Conservation (phyloP, 352 stramenopile genomes). For the Phytophthora cryptogea region DNA sequence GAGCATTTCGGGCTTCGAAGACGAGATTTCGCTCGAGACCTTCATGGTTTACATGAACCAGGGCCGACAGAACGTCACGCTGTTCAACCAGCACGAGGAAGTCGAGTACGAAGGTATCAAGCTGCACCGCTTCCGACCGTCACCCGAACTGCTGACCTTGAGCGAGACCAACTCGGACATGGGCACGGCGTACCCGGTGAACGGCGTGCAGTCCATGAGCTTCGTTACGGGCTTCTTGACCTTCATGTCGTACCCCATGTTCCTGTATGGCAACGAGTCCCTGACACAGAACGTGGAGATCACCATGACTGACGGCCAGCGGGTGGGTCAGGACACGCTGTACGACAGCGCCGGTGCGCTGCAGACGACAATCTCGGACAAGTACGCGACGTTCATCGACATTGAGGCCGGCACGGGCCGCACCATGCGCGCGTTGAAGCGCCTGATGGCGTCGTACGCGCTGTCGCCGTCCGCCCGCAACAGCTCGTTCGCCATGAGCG, state of each 20-base stretch:
- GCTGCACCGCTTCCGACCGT: constrained; percentile 57
- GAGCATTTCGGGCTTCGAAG: constrained; percentile 51
- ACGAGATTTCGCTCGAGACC: constrained; percentile 38
- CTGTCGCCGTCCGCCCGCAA: constrained; percentile 38
- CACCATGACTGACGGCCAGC: constrained; percentile 48
- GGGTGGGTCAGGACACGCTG: constrained; percentile 46
- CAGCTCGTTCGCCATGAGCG: constrained; percentile 53
- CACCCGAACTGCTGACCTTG: constrained; percentile 38
- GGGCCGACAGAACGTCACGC: constrained; percentile 62
- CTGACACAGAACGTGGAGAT: constrained; percentile 52
- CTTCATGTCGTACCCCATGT: constrained; percentile 66
- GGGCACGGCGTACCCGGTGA: constrained; percentile 51
- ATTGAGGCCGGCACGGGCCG: constrained; percentile 72
- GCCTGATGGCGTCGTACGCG: constrained; percentile 67
- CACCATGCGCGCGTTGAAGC: constrained; percentile 72
- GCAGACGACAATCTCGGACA: constrained; percentile 53
- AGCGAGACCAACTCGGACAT: constrained; percentile 29
- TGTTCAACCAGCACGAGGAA: constrained; percentile 48
- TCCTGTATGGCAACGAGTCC: constrained; percentile 55
- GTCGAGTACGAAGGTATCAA: constrained; percentile 51
- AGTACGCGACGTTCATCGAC: constrained; percentile 65
- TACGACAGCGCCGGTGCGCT: constrained; percentile 50
- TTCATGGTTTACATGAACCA: constrained; percentile 60
- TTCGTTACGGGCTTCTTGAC: constrained; percentile 62
- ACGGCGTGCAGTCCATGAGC: constrained; percentile 54